Evolutionary conservation across 2,329 filamentous ascomycete genomes (phyloP), one percentile per base, ranked within the genome.

Genomic region (Thielaviopsis musarum): DNA sequence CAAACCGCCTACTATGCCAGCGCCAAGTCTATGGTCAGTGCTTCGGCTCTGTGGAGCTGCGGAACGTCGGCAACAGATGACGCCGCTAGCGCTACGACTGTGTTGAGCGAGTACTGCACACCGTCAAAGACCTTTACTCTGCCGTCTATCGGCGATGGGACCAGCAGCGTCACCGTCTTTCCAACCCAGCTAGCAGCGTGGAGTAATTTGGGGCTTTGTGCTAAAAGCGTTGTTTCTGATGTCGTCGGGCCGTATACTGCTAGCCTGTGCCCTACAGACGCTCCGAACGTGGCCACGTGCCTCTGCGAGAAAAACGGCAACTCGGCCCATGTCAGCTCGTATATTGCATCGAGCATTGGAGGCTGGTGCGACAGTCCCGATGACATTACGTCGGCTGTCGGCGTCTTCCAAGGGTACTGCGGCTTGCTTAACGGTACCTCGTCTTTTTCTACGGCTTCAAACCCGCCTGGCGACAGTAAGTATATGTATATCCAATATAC

Each of bases 351-450:
- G 0, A 70, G 69, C 3, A 75, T 76, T 28, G 72, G 71, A 56
- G 69, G 66, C 1, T 72, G 68, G 0, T 81, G 78, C 66, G 70
- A 71, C 2, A 74, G 75, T 38, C 71, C 74, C 51, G 71, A 72
- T 6, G 75, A 70, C 30, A 74, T 77, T 61, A 51, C 38, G 15
- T 61, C 56, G 30, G 68, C 78, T 17, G 69, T 72, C 0, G 77
- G 75, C 0, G 78, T 77, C 1, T 73, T 77, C 59, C 70, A 69
- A 5, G 76, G 75, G 2, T 81, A 79, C 64, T 81, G 78, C 64
- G 71, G 70, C 22, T 71, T 81, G 65, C 73, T 73, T 52, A 63
- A 72, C 13, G 78, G 77, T 58, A 78, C 74, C 0, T 75, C 75
- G 0, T 70, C 69, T 0, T 79, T 81, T 62, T 75, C 76, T 1